Percentiles rank a stretch among this genome's conserved stretches.
These are phyloP conservation scores for Lecanicillium sp. DNA, from an alignment of 2,329 filamentous ascomycete species.

Conservation along the genomic window DNA sequence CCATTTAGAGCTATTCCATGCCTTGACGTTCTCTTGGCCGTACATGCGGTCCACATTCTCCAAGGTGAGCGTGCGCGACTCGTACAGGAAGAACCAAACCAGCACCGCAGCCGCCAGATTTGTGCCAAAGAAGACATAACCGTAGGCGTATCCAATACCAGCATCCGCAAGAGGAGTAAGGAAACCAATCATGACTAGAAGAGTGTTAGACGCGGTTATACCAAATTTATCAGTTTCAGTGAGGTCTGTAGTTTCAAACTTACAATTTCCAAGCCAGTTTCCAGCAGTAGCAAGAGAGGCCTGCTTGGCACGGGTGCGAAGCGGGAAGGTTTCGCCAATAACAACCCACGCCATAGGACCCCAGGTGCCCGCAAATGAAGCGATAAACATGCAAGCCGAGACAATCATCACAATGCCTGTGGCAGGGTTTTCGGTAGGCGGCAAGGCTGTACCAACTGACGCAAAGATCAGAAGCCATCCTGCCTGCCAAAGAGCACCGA, in stretches of 20 bases:
- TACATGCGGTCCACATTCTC: slow-evolving; percentile 69
- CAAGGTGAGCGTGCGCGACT: slow-evolving; percentile 55
- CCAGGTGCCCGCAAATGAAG: slow-evolving; percentile 62
- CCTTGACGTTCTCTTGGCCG: slow-evolving; percentile 45
- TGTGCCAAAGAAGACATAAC: slow-evolving; percentile 58
- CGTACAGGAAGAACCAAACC: slow-evolving; percentile 63
- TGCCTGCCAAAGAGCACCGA: slow-evolving; percentile 60
- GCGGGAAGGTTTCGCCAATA: slow-evolving; percentile 57
- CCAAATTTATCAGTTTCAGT: too few species aligned
- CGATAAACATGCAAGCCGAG: slow-evolving; percentile 66
- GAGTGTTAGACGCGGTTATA: too few species aligned
- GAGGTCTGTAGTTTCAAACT: too few species aligned
- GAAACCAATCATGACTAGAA: slow-evolving; percentile 54
- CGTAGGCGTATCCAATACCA: slow-evolving; percentile 54
- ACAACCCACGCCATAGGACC: slow-evolving; percentile 63
- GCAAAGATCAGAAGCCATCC: slow-evolving; percentile 58
- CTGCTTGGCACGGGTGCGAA: slow-evolving; percentile 45
- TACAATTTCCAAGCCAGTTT: slow-evolving; percentile 54
- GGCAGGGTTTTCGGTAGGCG: slow-evolving; percentile 32
- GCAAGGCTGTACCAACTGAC: slow-evolving; percentile 39
- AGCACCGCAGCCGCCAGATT: slow-evolving; percentile 49
- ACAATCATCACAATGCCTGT: slow-evolving; percentile 63
- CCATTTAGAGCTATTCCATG: slow-evolving; percentile 52
- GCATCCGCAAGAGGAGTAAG: slow-evolving; percentile 58
- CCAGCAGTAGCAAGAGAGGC: slow-evolving; percentile 44